phyloP scores from a whole-genome alignment of 768 basidiomycete species.

The Leccinum longicurvipes region DNA sequence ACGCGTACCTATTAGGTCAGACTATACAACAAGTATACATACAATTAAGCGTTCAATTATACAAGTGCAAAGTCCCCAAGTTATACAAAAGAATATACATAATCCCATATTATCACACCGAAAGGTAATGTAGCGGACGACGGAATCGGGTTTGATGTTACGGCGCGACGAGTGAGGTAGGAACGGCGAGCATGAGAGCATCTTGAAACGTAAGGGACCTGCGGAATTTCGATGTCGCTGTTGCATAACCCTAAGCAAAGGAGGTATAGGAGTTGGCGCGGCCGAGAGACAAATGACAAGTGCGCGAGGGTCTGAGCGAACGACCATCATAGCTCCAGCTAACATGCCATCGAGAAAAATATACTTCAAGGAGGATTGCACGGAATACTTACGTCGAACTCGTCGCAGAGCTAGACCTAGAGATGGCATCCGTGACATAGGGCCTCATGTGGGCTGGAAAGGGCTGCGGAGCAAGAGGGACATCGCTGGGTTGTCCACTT shows the following conservation, averaged over 20 bases:
- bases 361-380: not conserved
- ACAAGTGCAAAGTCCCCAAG: slow-evolving; percentile 18
- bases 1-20: not conserved
- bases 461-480: slow-evolving; percentile 26
- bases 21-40: slow-evolving; percentile 16
- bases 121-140: slow-evolving; percentile 13
- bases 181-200: slow-evolving; percentile 20
- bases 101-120: slow-evolving; percentile 26
- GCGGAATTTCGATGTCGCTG: slow-evolving; percentile 1
- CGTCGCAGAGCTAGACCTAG: slow-evolving; percentile 33
- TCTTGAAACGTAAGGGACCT: slow-evolving; percentile 9
- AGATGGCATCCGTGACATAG: slow-evolving; percentile 23
- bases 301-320: slow-evolving; percentile 13
- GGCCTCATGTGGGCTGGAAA: slow-evolving; percentile 14
- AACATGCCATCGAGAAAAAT: slow-evolving; percentile 6
- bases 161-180: slow-evolving; percentile 15
- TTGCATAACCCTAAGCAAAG: slow-evolving; percentile 17
- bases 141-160: slow-evolving; percentile 13
- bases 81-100: slow-evolving; percentile 34
- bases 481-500: slow-evolving; percentile 20
- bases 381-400: slow-evolving; percentile 29
- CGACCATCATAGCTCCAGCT: slow-evolving; percentile 32
- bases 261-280: slow-evolving; percentile 18
- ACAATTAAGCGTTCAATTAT: slow-evolving; percentile 20
- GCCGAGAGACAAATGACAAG: slow-evolving; percentile 12